These are phyloP conservation scores for Crithidia sp. DNA, from an alignment of 208 protist species.

Conservation along the genomic window DNA sequence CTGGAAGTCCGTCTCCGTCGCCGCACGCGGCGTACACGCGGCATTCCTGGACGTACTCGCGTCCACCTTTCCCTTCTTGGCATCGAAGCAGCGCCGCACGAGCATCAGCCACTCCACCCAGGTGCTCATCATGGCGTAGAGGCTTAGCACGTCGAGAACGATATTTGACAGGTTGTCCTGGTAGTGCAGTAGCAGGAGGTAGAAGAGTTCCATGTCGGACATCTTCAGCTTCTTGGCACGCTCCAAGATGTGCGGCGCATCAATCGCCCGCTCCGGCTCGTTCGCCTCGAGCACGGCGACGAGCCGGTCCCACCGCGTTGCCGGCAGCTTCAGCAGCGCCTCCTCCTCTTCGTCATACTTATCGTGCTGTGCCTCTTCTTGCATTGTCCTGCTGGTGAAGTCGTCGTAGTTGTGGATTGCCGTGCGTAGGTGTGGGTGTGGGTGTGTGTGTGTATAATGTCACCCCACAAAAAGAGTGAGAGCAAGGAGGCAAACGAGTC, in stretches of 20 bases:
- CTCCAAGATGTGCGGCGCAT: slow-evolving; percentile 56
- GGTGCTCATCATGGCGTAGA: slow-evolving; percentile 49
- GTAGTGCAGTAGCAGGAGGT: slow-evolving; percentile 44
- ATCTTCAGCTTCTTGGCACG: slow-evolving; percentile 41
- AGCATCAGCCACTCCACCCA: slow-evolving; percentile 50
- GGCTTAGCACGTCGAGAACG: slow-evolving; percentile 37
- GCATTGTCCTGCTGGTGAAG: neutral
- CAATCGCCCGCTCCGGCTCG: slow-evolving; percentile 55
- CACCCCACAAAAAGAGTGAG: neutral
- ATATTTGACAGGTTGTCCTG: slow-evolving; percentile 35
- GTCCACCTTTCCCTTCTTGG: slow-evolving; percentile 19
- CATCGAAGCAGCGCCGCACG: slow-evolving; percentile 35
- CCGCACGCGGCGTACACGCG: neutral
- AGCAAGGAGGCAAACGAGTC: neutral
- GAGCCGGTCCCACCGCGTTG: slow-evolving; percentile 62
- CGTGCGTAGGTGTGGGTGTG: neutral
- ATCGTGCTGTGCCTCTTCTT: neutral
- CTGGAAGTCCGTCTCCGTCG: neutral
- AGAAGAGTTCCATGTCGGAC: slow-evolving; percentile 54
- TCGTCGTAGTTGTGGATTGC: neutral
- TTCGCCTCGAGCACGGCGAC: slow-evolving; percentile 51
- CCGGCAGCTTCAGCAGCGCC: slow-evolving; percentile 16
- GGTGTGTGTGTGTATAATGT: slow-evolving; percentile 9
- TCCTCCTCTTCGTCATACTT: neutral
- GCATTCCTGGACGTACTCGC: neutral